Percentiles rank a stretch among this genome's conserved stretches.
Evolutionary conservation across 148 eudicot species (phyloP).

Genomic region (Arbutus unedo): DNA sequence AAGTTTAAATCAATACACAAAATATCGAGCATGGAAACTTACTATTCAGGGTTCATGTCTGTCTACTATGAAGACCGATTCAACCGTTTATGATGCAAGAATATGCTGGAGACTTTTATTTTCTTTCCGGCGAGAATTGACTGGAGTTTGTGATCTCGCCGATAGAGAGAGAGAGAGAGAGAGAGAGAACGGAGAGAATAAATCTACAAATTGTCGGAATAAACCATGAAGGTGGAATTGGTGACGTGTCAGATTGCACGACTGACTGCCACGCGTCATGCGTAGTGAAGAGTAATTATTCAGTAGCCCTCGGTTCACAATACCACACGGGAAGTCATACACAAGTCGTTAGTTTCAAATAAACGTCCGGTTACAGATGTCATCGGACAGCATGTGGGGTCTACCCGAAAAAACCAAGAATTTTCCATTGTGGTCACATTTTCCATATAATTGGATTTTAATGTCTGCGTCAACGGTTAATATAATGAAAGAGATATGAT

Average conservation of each 20-base stretch:
- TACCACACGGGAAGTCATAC: too few relatives aligned
- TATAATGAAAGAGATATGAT: too few relatives aligned
- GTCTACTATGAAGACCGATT: neutral
- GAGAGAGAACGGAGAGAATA: neutral
- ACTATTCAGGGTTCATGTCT: slow-evolving; percentile 44
- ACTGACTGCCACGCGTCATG: neutral
- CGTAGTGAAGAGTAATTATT: neutral
- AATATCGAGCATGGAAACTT: neutral
- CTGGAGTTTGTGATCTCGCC: neutral
- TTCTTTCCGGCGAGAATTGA: neutral
- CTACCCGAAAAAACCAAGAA: too few relatives aligned
- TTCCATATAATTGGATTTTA: too few relatives aligned
- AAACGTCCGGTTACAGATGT: too few relatives aligned
- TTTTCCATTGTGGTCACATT: too few relatives aligned
- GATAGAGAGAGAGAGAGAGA: neutral
- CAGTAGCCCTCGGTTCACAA: too few relatives aligned
- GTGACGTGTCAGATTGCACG: neutral
- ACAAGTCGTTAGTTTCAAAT: too few relatives aligned
- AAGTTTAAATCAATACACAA: neutral
- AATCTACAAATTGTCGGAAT: neutral
- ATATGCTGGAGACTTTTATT: neutral
- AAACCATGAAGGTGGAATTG: neutral
- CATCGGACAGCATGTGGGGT: too few relatives aligned
- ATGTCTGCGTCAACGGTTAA: too few relatives aligned
- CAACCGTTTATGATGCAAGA: neutral